Base-by-base conservation (phyloP, 768 basidiomycete species). In the Panaeolus papilionaceus region DNA sequence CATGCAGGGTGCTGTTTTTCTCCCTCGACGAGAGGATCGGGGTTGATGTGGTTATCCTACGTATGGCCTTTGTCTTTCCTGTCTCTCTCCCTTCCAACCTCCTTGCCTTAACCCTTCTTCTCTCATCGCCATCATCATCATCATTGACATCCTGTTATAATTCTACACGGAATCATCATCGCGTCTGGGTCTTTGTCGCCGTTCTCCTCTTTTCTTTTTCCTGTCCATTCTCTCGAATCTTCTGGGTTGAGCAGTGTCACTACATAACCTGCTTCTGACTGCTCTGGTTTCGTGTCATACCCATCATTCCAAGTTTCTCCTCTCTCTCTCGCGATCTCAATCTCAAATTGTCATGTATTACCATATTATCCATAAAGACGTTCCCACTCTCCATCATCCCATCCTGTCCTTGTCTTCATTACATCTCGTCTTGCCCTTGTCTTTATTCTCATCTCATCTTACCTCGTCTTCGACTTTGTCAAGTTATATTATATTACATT, bases 161-260 rank as follows among this genome's bases (percentile, higher is more conserved):
- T 47, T 47, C 45, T 47, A 47, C 45, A 47, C 10, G 45, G 45
- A 47, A n/a, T 47, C 45, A 47, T 47, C 45, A 18, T 47, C 45
- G 18, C 20, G 7, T 47, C 45, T n/a, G 45, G 45, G 16, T 16
- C 16, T 47, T 47, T 47, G 45, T 20, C 20, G 47, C 47, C 26
- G 7, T 51, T 51, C 23, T 12, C 26, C 16, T 26, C 18, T 51
- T 51, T 51, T 33, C 33, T 33, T 33, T 33, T 33, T 33, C 33
- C 33, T 33, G 33, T 33, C 2, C 33, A 7, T 51, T 51, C 6
- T 16, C 16, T 47, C 20, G 1, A 47, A 47, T n/a, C 18, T 47
- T 11, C 20, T 11, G 20, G 7, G 47, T 51, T 23, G 6, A 18
- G 20, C 47, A 9, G 20, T 12, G 12, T 51, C 8, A 44, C 20